phyloP scores from a whole-genome alignment of 257 asterid genomes.

The Lantana camara region DNA sequence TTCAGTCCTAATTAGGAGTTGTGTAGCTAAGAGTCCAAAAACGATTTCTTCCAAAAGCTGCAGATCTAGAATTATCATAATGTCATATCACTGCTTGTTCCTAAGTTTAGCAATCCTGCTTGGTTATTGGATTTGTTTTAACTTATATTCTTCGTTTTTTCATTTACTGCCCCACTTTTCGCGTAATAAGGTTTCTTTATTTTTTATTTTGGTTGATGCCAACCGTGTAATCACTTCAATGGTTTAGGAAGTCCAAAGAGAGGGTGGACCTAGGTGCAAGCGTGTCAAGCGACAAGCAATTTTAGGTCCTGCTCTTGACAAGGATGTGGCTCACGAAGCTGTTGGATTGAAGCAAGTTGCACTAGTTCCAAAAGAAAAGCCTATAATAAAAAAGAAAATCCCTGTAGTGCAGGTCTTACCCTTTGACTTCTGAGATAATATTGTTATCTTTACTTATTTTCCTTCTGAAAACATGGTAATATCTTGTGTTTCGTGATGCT shows the following conservation, averaged over 20 bases:
- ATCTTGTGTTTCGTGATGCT: constrained; percentile 23
- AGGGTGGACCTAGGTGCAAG: constrained; percentile 51
- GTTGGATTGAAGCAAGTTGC: constrained; percentile 82
- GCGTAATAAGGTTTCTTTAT: too few relatives aligned
- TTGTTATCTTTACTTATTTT: constrained; percentile 2
- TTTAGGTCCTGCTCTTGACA: constrained; percentile 88
- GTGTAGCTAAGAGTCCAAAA: neutral
- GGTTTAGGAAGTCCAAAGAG: constrained; percentile 55
- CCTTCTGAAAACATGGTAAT: constrained; percentile 13
- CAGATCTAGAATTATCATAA: neutral
- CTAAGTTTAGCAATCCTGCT: neutral
- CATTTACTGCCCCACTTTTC: neutral
- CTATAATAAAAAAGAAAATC: constrained; percentile 70
- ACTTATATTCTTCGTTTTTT: neutral
- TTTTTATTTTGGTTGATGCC: constrained; percentile 17
- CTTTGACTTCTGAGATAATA: constrained; percentile 22
- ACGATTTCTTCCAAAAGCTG: neutral
- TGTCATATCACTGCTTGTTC: neutral
- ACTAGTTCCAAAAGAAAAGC: constrained; percentile 84
- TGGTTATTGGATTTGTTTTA: too few relatives aligned
- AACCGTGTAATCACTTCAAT: constrained; percentile 30
- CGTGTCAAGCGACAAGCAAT: constrained; percentile 68
- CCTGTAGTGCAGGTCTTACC: constrained; percentile 69
- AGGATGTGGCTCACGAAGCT: constrained; percentile 82
- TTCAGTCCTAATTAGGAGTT: too few relatives aligned